Evolutionary conservation across 2,329 filamentous ascomycete species (phyloP).

Genomic region (Penicillium sp.): DNA sequence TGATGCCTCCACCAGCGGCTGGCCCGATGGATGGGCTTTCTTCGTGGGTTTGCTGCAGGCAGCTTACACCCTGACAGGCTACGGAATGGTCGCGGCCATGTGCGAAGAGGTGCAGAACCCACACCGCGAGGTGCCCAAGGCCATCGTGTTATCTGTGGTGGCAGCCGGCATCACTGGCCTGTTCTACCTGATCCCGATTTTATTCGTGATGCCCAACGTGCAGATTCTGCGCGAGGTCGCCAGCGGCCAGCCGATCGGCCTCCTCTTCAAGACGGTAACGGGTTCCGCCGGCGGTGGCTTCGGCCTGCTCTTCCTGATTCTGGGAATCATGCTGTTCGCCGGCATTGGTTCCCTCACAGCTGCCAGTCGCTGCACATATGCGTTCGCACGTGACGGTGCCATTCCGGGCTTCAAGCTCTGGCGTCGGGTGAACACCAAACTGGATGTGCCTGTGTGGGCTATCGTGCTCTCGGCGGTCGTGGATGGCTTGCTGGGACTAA

Average conservation of each 20-base stretch:
- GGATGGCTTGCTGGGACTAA: slow-evolving; percentile 69
- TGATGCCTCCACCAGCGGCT: slow-evolving; percentile 64
- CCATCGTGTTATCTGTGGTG: slow-evolving; percentile 67
- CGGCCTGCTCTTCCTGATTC: slow-evolving; percentile 69
- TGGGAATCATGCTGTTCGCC: slow-evolving; percentile 74
- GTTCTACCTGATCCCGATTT: slow-evolving; percentile 68
- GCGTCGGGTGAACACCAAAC: slow-evolving; percentile 61
- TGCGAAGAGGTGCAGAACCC: slow-evolving; percentile 71
- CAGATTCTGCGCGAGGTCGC: slow-evolving; percentile 61
- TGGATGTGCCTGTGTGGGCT: slow-evolving; percentile 69
- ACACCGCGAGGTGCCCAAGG: slow-evolving; percentile 66
- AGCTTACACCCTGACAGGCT: slow-evolving; percentile 51
- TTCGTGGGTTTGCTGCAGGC: slow-evolving; percentile 69
- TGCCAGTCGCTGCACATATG: slow-evolving; percentile 70
- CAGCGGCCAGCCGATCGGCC: slow-evolving; percentile 72
- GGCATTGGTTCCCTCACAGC: slow-evolving; percentile 73
- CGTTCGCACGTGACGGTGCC: slow-evolving; percentile 71
- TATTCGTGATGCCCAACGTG: slow-evolving; percentile 72
- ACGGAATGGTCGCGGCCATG: slow-evolving; percentile 70
- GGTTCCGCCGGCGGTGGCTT: slow-evolving; percentile 72
- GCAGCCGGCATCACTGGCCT: slow-evolving; percentile 65
- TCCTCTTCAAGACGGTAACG: slow-evolving; percentile 72
- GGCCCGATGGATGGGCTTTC: slow-evolving; percentile 69
- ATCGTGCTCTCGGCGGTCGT: slow-evolving; percentile 66
- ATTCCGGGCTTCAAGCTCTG: slow-evolving; percentile 68